Evolutionary conservation across 495 filamentous ascomycete species (phyloP), one percentile per base, ranked within the genome.

Genomic region (Xanthoparmelia taractica): DNA sequence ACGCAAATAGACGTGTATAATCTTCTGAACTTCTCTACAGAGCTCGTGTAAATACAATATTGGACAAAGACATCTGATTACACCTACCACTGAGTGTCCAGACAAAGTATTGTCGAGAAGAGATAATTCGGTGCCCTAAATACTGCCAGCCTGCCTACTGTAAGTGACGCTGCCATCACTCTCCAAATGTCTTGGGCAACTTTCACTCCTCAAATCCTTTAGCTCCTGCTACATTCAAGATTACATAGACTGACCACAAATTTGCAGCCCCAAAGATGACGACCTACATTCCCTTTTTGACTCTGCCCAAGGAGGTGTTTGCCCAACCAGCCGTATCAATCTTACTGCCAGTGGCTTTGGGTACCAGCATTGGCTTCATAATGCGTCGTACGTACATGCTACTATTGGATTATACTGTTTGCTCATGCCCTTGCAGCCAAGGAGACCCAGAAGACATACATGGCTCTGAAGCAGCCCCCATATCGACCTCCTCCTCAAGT

Each of bases 401-500:
- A 6, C 29, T 15, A 7, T 31, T 25, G 10, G 31, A 15, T 45
- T 57, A 59, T 25, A n/a, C 20, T 20, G 8, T 40, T 50, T 58
- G 61, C 61, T 63, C 29, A 63, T 27, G 10, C 34, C 12, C 4
- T 10, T 43, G 50, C 31, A 84, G 81, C 80, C 17, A 82, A 78
- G 61, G 69, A 79, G 54, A 87, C 83, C 29, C 79, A 86, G 67
- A 74, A 77, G 54, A 84, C 78, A 52, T 94, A 96, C 74, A 68
- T 77, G 25, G 72, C 80, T 4, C 78, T 96, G 55, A 84, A 83
- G 60, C 90, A 96, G 72, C 93, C 93, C 0, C 92, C 92, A 2
- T 79, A 86, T 65, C 79, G 82, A 45, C 93, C 93, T 6, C 92
- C 93, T 0, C 80, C 88, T 8, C 83, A 82, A 76, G 79, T 91